Evolutionary conservation across 768 basidiomycete species (phyloP), one percentile per base, ranked within the genome.

Genomic region (Mycena rebaudengoi): DNA sequence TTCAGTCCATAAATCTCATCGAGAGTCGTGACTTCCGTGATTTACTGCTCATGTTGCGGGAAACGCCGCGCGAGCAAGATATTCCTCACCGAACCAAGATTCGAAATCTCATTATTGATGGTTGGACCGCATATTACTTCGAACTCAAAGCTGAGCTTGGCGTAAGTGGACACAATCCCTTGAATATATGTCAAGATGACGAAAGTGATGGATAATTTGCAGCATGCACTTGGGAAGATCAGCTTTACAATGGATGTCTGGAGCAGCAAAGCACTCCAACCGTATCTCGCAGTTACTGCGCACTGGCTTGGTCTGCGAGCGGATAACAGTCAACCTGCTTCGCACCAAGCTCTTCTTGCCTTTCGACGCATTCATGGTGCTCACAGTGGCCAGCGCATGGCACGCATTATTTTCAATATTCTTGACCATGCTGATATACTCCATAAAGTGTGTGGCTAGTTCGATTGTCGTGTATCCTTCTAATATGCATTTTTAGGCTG

Each of bases 241-340:
- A 50, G 49, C 49, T 50, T 50, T 50, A 50, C 49, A 16, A 23
- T 35, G 30, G n/a, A 50, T 50, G 21, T 50, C 30, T 50, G 49
- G 49, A 50, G 49, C 49, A 50, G 49, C 32, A n/a, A n/a, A n/a
- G n/a, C n/a, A n/a, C n/a, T n/a, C n/a, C n/a, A n/a, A n/a, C n/a
- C n/a, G n/a, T n/a, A n/a, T n/a, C n/a, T n/a, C n/a, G n/a, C n/a
- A n/a, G n/a, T n/a, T n/a, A n/a, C n/a, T n/a, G n/a, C n/a, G n/a
- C n/a, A n/a, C n/a, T n/a, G n/a, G n/a, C n/a, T n/a, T n/a, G n/a
- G n/a, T n/a, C n/a, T n/a, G n/a, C 46, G 7, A 30, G 46, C 46
- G 20, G 46, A 29, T 48, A 48, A 26, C 46, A 48, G 20, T 35
- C 49, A 35, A 35, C 8, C 30, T 50, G 49, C 49, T 33, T 50